Conservation (phyloP, 768 basidiomycete species). For the Tricholoma matsutake region DNA sequence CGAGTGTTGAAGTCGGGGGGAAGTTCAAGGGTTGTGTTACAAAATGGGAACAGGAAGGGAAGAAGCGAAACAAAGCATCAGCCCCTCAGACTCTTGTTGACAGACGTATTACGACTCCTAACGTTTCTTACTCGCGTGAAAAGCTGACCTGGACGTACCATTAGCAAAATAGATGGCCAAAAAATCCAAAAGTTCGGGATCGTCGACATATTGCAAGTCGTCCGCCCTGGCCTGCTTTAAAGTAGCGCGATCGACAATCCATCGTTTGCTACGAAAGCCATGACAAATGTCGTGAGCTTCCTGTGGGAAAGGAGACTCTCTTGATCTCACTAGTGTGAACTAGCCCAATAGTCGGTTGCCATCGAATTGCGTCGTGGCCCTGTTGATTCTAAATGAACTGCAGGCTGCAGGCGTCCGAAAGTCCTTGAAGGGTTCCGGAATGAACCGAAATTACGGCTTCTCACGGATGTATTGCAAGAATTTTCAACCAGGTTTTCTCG, state of each 20-base stretch:
- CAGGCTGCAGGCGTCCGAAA: no score
- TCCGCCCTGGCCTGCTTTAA: slow-evolving; percentile 70
- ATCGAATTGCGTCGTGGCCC: slow-evolving; percentile 34
- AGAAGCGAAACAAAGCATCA: neutral
- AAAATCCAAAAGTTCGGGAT: slow-evolving; percentile 75
- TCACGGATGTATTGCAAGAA: neutral
- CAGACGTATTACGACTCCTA: neutral
- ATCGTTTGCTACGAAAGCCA: slow-evolving; percentile 65
- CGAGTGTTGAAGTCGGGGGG: neutral
- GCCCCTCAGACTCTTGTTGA: neutral
- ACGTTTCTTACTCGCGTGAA: neutral
- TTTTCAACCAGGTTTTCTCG: no score
- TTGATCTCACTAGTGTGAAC: slow-evolving; percentile 76
- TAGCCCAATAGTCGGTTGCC: slow-evolving; percentile 92
- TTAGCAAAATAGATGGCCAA: slow-evolving; percentile 89
- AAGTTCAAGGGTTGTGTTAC: no score
- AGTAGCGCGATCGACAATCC: slow-evolving; percentile 82
- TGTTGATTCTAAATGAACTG: no score
- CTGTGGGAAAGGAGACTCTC: slow-evolving; percentile 19
- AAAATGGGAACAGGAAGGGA: no score
- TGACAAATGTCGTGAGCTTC: slow-evolving; percentile 7
- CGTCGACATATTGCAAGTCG: slow-evolving; percentile 77
- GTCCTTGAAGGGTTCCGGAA: neutral
- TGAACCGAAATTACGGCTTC: neutral
- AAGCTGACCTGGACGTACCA: slow-evolving; percentile 38